phyloP scores from a whole-genome alignment of 805 yeast species.

The Saccharomycopsis fermentans region DNA sequence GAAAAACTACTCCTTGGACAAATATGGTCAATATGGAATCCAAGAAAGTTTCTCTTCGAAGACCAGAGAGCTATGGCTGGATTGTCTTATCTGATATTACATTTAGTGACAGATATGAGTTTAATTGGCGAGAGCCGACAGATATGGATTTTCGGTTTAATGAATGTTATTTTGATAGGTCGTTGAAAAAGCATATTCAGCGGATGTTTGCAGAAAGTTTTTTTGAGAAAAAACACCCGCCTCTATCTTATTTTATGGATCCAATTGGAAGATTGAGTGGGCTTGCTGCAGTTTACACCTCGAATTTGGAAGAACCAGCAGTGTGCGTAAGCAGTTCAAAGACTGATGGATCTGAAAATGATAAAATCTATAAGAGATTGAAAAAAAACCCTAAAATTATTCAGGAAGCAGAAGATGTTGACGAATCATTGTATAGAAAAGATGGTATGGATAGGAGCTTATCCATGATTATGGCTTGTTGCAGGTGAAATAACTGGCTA shows the following conservation, averaged over 20 bases:
- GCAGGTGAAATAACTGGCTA: too few species aligned
- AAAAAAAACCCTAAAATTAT: too few species aligned
- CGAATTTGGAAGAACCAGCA: not conserved
- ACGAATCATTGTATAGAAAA: too few species aligned
- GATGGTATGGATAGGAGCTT: too few species aligned
- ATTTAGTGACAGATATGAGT: not conserved
- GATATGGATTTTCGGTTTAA: not conserved
- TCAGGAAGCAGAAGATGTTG: too few species aligned
- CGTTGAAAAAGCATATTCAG: not conserved
- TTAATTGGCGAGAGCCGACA: not conserved
- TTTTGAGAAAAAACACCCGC: not conserved
- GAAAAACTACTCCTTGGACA: conserved; percentile 24
- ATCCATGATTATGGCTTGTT: too few species aligned
- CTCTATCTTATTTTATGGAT: not conserved
- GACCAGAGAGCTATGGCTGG: not conserved
- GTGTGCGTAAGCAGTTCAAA: too few species aligned
- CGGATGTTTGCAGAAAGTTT: not conserved
- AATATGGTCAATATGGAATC: not conserved
- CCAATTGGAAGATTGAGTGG: not conserved
- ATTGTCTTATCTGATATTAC: not conserved
- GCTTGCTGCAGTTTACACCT: not conserved
- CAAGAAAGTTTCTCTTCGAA: not conserved
- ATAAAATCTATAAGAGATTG: too few species aligned
- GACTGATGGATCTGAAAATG: too few species aligned
- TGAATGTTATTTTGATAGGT: not conserved